Conservation (phyloP, 2,329 filamentous ascomycete species). For the Curvularia spicifera region DNA sequence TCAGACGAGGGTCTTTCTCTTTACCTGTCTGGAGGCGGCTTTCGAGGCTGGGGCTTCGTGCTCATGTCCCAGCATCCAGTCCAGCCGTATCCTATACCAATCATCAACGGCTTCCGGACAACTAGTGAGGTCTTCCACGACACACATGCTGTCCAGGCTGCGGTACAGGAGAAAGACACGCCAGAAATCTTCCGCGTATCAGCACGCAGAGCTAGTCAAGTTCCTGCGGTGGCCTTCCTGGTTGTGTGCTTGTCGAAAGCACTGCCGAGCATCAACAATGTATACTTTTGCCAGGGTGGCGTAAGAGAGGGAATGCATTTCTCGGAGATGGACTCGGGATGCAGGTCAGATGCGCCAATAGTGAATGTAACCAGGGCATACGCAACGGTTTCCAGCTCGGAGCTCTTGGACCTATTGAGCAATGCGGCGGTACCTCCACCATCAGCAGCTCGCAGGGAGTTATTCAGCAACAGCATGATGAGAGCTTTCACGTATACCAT, state of each 20-base stretch:
- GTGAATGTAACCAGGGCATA: slow-evolving; percentile 64
- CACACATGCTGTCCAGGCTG: slow-evolving; percentile 54
- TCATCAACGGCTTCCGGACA: slow-evolving; percentile 79
- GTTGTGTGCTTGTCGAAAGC: slow-evolving; percentile 75
- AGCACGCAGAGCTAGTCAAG: slow-evolving; percentile 77
- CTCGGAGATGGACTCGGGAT: slow-evolving; percentile 65
- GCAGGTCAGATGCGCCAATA: slow-evolving; percentile 72
- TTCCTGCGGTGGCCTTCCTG: slow-evolving; percentile 81
- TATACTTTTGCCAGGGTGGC: slow-evolving; percentile 86
- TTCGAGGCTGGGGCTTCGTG: slow-evolving; percentile 88
- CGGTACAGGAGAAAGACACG: slow-evolving; percentile 49
- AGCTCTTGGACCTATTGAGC: slow-evolving; percentile 59
- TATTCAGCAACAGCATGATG: slow-evolving; percentile 57
- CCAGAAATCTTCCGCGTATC: slow-evolving; percentile 72
- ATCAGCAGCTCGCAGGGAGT: slow-evolving; percentile 32
- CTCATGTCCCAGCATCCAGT: slow-evolving; percentile 79
- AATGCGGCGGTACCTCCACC: slow-evolving; percentile 50
- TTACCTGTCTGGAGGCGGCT: slow-evolving; percentile 88
- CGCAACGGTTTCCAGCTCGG: slow-evolving; percentile 56
- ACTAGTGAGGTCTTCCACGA: slow-evolving; percentile 66
- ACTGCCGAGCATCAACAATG: slow-evolving; percentile 70
- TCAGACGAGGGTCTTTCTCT: slow-evolving; percentile 59
- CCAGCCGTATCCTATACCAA: slow-evolving; percentile 80
- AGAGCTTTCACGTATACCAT: slow-evolving; percentile 66
- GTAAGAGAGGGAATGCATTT: slow-evolving; percentile 85